Base-by-base conservation (phyloP, 2,329 filamentous ascomycete species). In the Penicillium sp. region DNA sequence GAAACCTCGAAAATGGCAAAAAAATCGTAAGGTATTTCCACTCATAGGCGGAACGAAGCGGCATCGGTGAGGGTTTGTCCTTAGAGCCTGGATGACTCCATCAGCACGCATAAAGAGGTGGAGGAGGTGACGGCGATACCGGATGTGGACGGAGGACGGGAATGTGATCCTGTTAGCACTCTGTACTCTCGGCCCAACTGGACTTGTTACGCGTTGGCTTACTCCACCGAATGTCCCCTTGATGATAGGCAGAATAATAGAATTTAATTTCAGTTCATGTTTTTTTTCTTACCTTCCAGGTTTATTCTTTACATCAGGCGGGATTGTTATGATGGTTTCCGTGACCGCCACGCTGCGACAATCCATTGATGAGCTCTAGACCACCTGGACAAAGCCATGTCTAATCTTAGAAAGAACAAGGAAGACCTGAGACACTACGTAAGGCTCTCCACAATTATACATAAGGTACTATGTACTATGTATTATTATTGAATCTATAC, bases 361-460 rank as follows among this genome's bases (percentile, higher is more conserved):
- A 27, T 35, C 25, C 20, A 9, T 31, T 46, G 39, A 46, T 39
- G 47, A 42, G 47, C 33, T 38, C 33, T 41, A 31, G 20, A 44
- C 20, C 28, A 42, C 6, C 15, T 29, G 10, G 6, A 35, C 18
- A 12, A 20, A 37, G 15, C 20, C 20, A 23, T 23, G 15, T 37
- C 43, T 42, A 50, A 51, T 48, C 44, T 47, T 42, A 47, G 28
- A 29, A 29, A 46, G 24, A 24, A 13, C 23, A 38, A 23, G 20
- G 20, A 18, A 23, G 20, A 23, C 38, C 49, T 49, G 52, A 54
- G 45, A 54, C 49, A 52, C 49, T 52, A 46, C 49, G 52, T 54
- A 46, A 48, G 31, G 47, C 35, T 46, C 32, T 41, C 49, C 42
- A 43, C 49, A 47, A 39, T 12, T 40, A 37, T 12, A 37, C 33